These are phyloP conservation scores for Pontederia paniculata DNA, from an alignment of 176 grass and related monocot genomes.

Conservation along the genomic window DNA sequence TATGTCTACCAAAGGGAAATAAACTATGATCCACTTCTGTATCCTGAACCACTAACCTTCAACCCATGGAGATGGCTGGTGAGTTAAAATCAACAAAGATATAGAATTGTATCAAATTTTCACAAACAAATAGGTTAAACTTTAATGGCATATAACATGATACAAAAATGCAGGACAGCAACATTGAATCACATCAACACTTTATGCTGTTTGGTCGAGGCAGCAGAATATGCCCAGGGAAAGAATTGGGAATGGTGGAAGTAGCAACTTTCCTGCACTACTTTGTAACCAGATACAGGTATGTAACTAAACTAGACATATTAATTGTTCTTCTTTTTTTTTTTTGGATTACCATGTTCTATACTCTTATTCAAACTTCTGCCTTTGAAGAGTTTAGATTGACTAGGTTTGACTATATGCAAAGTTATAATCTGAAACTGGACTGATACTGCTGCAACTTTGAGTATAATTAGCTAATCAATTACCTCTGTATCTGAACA, in stretches of 20 bases:
- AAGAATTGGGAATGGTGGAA: constrained; percentile 75
- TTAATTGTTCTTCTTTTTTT: background rate
- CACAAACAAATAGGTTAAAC: background rate
- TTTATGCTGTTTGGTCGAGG: constrained; percentile 99
- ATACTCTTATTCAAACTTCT: background rate
- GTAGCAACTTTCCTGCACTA: constrained; percentile 91
- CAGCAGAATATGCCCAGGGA: constrained; percentile 73
- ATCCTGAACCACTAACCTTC: constrained; percentile 69
- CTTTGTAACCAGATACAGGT: constrained; percentile 87
- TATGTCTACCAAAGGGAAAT: constrained; percentile 98
- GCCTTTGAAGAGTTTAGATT: background rate
- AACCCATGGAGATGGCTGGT: constrained; percentile 99
- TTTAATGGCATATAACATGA: background rate
- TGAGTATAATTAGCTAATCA: background rate
- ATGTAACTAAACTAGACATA: background rate
- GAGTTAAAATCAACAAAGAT: constrained; percentile 18
- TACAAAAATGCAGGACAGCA: constrained; percentile 46
- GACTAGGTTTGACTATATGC: too few relatives aligned
- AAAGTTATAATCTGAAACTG: too few relatives aligned
- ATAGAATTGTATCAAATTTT: background rate
- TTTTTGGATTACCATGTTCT: too few relatives aligned
- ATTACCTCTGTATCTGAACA: constrained; percentile 2
- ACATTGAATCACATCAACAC: constrained; percentile 63
- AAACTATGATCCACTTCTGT: constrained; percentile 79
- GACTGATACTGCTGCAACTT: too few relatives aligned